Conservation (phyloP, 345 rosid species). For the Isatis tinctoria region DNA sequence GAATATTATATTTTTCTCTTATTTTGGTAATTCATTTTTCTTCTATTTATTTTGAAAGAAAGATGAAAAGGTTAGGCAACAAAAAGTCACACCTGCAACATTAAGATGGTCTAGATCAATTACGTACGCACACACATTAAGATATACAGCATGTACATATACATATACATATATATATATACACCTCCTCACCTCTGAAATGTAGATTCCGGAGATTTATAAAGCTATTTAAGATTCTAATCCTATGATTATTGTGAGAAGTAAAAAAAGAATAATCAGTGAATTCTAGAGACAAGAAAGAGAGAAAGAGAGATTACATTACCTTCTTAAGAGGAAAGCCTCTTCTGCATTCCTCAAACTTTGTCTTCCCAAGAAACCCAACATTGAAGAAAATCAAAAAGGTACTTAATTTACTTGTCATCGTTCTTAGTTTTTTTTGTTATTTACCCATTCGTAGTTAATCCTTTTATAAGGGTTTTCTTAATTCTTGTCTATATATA, state of each 20-base stretch:
- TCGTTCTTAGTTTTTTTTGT: background rate
- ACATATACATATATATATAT: background rate
- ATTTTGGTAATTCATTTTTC: background rate
- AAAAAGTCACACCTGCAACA: constrained; percentile 38
- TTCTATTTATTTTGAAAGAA: background rate
- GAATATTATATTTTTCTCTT: background rate
- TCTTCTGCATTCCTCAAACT: constrained; percentile 30
- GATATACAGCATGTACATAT: background rate
- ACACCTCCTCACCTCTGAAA: background rate
- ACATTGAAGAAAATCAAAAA: constrained; percentile 20
- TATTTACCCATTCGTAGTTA: background rate
- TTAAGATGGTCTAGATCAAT: constrained; percentile 29
- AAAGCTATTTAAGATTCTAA: constrained; percentile 26
- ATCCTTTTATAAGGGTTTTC: background rate
- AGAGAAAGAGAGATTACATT: constrained; percentile 20
- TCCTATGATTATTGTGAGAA: constrained; percentile 19
- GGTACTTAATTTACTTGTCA: constrained; percentile 3
- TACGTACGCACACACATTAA: constrained; percentile 18
- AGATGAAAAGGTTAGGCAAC: constrained; percentile 32
- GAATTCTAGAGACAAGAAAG: background rate
- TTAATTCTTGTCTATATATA: background rate
- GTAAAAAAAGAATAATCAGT: constrained; percentile 19
- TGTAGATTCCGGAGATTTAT: constrained; percentile 5
- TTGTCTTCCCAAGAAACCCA: constrained; percentile 25
- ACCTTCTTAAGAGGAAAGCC: constrained; percentile 30